phyloP scores from a whole-genome alignment of 768 basidiomycete genomes.

The Kwoniella europaea region DNA sequence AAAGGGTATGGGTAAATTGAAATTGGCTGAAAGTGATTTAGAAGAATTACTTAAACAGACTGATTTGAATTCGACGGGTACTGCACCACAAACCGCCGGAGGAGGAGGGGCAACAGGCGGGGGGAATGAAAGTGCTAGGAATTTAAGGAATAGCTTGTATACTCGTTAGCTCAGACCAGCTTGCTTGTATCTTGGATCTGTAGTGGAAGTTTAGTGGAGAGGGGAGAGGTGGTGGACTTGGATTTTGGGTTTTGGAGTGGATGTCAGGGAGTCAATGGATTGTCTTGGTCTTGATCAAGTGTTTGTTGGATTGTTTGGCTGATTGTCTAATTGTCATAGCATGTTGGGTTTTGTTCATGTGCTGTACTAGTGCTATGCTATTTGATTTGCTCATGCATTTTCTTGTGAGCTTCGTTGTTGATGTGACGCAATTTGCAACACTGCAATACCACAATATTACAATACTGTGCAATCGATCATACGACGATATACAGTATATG shows the following conservation, averaged over 20 bases:
- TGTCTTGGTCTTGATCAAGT: neutral
- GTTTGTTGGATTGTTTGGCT: neutral
- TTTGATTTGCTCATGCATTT: neutral
- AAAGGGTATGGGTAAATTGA: constrained; percentile 48
- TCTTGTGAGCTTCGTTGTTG: neutral
- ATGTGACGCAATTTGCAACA: too few relatives aligned
- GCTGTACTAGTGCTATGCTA: too few relatives aligned
- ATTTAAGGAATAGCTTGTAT: constrained; percentile 22
- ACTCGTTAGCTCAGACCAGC: neutral
- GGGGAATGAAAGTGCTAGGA: constrained; percentile 50
- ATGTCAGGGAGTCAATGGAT: too few relatives aligned
- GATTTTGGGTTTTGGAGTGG: too few relatives aligned
- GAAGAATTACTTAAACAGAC: constrained; percentile 41
- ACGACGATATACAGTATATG: too few relatives aligned
- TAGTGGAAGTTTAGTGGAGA: neutral
- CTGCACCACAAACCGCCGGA: neutral
- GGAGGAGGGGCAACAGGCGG: neutral
- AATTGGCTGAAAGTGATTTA: constrained; percentile 54
- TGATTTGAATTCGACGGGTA: neutral
- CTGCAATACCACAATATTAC: too few relatives aligned
- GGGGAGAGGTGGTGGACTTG: too few relatives aligned
- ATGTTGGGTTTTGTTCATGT: too few relatives aligned
- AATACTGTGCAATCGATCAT: too few relatives aligned
- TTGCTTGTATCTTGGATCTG: neutral
- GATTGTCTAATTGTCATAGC: too few relatives aligned